Conservation (phyloP, 83 land plant genomes). For the Thuja plicata region DNA sequence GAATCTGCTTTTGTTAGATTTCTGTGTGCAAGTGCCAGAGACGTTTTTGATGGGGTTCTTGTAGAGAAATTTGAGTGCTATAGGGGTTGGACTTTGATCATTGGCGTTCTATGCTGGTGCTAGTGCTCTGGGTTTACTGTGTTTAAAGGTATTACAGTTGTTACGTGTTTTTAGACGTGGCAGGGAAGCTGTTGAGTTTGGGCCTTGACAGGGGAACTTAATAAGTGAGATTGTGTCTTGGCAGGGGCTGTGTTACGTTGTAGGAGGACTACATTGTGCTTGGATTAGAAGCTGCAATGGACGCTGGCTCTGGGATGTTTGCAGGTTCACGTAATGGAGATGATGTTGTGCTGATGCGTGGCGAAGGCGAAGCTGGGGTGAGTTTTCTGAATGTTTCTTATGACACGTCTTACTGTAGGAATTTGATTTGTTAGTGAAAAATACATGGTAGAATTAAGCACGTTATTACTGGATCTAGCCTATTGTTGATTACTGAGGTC, state of each 20-base stretch:
- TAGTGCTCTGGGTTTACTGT: neutral
- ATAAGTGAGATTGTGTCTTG: neutral
- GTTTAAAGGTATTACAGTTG: neutral
- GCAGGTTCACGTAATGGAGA: conserved; percentile 8
- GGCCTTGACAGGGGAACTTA: neutral
- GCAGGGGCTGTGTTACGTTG: neutral
- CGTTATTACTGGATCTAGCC: neutral
- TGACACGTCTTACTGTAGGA: neutral
- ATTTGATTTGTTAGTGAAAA: neutral
- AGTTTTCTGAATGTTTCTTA: neutral
- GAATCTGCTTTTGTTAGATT: neutral
- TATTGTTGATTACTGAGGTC: neutral
- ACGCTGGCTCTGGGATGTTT: conserved; percentile 5
- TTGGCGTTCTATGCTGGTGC: neutral
- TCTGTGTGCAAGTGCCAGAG: neutral
- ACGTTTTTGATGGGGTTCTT: neutral
- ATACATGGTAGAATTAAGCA: neutral
- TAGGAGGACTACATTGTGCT: neutral
- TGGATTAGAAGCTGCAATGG: conserved; percentile 10
- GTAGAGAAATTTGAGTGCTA: neutral
- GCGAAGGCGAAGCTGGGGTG: conserved; percentile 9
- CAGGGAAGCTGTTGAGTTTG: neutral
- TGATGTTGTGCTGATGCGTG: neutral
- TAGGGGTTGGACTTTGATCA: neutral
- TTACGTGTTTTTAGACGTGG: neutral